Percentiles rank a stretch among this genome's conserved stretches.
phyloP scores from a whole-genome alignment of 768 basidiomycete species.

The Boletales sp. region DNA sequence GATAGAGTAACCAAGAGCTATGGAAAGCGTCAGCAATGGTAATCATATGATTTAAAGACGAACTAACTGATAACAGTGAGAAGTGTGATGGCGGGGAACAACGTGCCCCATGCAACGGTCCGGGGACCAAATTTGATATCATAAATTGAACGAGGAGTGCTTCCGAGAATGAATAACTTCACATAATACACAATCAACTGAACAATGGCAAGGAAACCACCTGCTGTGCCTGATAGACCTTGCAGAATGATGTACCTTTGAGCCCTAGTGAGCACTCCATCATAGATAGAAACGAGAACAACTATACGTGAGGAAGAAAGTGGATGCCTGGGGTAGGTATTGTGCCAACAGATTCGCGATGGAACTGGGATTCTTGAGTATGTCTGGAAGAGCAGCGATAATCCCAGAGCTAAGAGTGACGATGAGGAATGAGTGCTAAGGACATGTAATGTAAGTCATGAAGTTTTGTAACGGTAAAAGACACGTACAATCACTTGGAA shows the following conservation, averaged over 20 bases:
- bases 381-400: conserved; percentile 58
- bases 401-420: conserved; percentile 85
- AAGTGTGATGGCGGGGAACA: conserved; percentile 69
- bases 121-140: conserved; percentile 74
- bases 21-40: background rate
- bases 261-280: background rate
- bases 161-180: conserved; percentile 82
- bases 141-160: conserved; percentile 83
- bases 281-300: background rate
- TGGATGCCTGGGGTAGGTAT: conserved; percentile 79
- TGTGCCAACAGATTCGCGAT: conserved; percentile 69
- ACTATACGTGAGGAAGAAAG: conserved; percentile 82
- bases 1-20: conserved; percentile 76
- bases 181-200: conserved; percentile 83
- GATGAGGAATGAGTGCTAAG: conserved; percentile 89
- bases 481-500: conserved; percentile 85
- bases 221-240: conserved; percentile 74
- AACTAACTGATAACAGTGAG: conserved; percentile 76
- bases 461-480: background rate
- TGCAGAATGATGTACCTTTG: conserved; percentile 72
- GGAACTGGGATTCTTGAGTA: conserved; percentile 66
- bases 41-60: background rate
- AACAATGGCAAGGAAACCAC: conserved; percentile 77
- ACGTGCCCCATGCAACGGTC: conserved; percentile 71
- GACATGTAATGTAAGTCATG: background rate